phyloP scores from a whole-genome alignment of 2,329 filamentous ascomycete genomes.

The Stagonosporopsis tanaceti region DNA sequence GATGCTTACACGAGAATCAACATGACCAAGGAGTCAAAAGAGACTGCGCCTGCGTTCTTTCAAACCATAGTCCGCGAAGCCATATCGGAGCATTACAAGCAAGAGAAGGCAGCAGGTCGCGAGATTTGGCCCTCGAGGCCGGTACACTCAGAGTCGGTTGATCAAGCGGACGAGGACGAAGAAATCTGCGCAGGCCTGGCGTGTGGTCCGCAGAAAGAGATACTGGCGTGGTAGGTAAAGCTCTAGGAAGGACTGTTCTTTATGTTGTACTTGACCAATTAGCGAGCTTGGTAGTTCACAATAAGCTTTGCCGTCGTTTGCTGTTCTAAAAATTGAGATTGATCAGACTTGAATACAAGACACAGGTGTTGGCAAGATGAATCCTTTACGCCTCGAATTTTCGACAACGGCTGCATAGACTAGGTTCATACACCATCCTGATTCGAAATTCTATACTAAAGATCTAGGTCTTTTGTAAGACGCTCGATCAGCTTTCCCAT shows the following conservation, averaged over 20 bases:
- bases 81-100: constrained; percentile 6
- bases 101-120: constrained; percentile 5
- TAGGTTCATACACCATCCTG: no score
- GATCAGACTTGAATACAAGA: no score
- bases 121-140: constrained; percentile 10
- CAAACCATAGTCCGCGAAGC: not conserved
- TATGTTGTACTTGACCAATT: no score
- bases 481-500: no score
- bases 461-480: no score
- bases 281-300: no score
- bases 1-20: constrained; percentile 67
- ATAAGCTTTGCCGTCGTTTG: no score
- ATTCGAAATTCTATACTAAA: no score
- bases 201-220: constrained; percentile 7
- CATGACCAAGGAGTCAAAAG: constrained; percentile 28
- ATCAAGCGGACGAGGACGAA: constrained; percentile 8
- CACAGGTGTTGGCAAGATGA: no score
- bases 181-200: constrained; percentile 3
- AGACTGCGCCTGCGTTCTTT: not conserved
- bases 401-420: no score
- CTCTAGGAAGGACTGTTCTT: not conserved
- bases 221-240: constrained; percentile 1
- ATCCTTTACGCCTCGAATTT: no score
- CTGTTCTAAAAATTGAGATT: no score
- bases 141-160: not conserved